Conservation (phyloP, 2,329 filamentous ascomycete genomes). For the Chaetomium globosum region DNA sequence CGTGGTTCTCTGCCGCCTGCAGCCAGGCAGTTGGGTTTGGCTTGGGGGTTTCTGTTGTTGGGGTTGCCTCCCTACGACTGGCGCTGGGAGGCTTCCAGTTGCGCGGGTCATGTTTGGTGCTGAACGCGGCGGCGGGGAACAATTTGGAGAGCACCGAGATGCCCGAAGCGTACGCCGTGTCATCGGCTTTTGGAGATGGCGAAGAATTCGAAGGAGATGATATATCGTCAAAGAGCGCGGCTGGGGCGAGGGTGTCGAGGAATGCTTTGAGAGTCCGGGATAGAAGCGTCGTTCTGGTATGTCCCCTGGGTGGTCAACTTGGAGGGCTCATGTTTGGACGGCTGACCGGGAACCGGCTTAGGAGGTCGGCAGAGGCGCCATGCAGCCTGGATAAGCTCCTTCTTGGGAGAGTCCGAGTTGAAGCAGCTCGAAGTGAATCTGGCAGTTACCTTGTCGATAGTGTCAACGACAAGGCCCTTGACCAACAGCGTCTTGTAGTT, state of each 20-base stretch:
- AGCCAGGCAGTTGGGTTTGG: constrained; percentile 6
- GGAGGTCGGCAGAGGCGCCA: constrained; percentile 24
- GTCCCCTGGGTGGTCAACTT: constrained; percentile 11
- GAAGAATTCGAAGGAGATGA: constrained; percentile 1
- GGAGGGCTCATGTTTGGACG: constrained; percentile 3
- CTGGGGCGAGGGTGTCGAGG: constrained; percentile 21
- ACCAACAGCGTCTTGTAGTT: constrained; percentile 18
- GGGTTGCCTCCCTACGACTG: background rate
- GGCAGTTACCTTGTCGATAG: constrained; percentile 17
- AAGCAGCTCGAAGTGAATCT: constrained; percentile 23
- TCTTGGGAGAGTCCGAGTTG: constrained; percentile 23
- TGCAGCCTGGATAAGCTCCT: constrained; percentile 19
- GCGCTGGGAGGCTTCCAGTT: background rate
- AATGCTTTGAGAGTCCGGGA: constrained; percentile 16
- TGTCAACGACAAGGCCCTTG: constrained; percentile 19
- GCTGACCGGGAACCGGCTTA: constrained; percentile 7
- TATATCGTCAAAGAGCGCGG: constrained; percentile 10
- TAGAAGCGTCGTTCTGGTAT: constrained; percentile 14
- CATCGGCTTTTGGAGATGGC: background rate
- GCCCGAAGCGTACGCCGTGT: constrained; percentile 4
- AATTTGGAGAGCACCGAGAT: constrained; percentile 10
- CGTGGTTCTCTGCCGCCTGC: constrained; percentile 12
- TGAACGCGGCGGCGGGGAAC: constrained; percentile 1
- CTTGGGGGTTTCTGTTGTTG: background rate
- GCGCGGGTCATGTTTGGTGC: constrained; percentile 15